These are phyloP conservation scores for Neofusicoccum laricinum DNA, from an alignment of 2,329 filamentous ascomycete species.

Conservation along the genomic window DNA sequence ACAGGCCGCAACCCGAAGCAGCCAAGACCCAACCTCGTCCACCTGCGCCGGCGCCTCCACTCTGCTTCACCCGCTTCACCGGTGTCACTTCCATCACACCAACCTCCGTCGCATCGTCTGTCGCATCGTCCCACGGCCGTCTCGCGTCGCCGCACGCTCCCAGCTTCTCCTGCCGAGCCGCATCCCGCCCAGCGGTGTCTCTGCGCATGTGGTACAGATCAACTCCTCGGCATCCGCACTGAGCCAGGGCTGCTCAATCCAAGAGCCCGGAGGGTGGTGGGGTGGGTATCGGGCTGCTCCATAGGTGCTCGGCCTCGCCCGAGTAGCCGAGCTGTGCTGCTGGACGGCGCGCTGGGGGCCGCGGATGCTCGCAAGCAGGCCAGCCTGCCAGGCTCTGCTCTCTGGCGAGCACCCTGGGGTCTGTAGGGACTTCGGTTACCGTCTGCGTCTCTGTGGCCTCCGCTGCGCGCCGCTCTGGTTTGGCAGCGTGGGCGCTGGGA, in stretches of 20 bases:
- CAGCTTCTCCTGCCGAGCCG: too few relatives aligned
- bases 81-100: too few relatives aligned
- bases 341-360: not conserved
- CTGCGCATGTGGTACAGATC: not conserved
- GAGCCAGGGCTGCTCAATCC: slow-evolving; percentile 5
- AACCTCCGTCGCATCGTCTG: too few relatives aligned
- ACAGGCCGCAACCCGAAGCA: too few relatives aligned
- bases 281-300: slow-evolving; percentile 8
- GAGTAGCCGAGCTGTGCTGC: not conserved
- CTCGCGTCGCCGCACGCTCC: too few relatives aligned
- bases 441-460: not conserved
- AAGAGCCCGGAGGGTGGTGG: slow-evolving; percentile 7
- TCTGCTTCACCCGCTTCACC: too few relatives aligned
- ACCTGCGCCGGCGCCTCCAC: too few relatives aligned
- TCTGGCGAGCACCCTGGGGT: slow-evolving; percentile 9
- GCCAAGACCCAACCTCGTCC: too few relatives aligned
- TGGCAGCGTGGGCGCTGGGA: not conserved
- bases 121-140: too few relatives aligned
- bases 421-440: slow-evolving; percentile 1
- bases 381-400: slow-evolving; percentile 1
- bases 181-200: too few relatives aligned
- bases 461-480: not conserved
- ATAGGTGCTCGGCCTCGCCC: not conserved
- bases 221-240: not conserved
- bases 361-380: slow-evolving; percentile 6